Evolutionary conservation across 2,329 filamentous ascomycete species (phyloP), one percentile per base, ranked within the genome.

Genomic region (Neoarthrinium moseri): DNA sequence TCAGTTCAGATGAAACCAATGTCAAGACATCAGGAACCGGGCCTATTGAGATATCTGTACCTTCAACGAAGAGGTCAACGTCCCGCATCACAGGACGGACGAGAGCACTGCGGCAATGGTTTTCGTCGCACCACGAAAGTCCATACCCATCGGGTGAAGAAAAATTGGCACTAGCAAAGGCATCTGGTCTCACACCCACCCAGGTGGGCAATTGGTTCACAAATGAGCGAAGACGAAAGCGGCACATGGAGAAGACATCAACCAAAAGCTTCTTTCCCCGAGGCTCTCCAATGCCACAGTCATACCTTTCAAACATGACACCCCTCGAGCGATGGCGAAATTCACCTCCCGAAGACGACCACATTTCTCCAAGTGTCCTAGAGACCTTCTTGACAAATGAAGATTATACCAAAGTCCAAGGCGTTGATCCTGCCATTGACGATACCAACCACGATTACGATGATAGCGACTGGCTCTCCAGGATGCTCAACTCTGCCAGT

Each of bases 171-270:
- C 62, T 78, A 1, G 60, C 66, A 10, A 53, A 57, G 4, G 62
- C 73, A 48, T 74, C 73, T 0, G 73, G 73, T 1, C 63, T 77
- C n/a, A 74, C 67, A 17, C 61, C 61, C 40, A 70, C 64, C 2
- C 70, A 74, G 26, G 67, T 77, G 3, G 59, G 69, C 20, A 74
- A 73, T 42, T 78, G 73, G 73, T 77, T 78, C 51, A 68, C 72
- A 17, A 78, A 78, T 51, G 73, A 72, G 1, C 64, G 74, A 15
- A 67, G 74, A 6, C 71, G 73, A 2, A 69, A 75, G 33, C 68
- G 72, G 6, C 57, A 72, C 26, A 56, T 62, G 17, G 57, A 58
- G 4, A 60, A 60, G 18, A 35, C 53, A 12, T 50, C 50, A n/a
- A 55, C 48, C 4, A 50, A 62, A 8, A 8, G 26, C 8, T 21